Base-by-base conservation (phyloP, 768 basidiomycete genomes). In the Lentinula aciculospora region DNA sequence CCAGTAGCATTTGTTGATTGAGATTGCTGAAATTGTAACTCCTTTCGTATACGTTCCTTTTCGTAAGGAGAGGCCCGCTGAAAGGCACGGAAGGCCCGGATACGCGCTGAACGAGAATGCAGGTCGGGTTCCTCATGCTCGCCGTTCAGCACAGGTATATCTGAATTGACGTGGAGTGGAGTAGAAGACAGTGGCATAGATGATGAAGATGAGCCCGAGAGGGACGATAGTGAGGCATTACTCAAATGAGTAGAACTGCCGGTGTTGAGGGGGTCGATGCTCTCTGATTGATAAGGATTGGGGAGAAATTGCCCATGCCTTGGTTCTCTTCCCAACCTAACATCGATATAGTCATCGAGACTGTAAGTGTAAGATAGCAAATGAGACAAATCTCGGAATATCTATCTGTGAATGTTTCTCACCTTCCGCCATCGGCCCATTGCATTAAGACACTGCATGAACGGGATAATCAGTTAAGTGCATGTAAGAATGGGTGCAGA, bases 381-480 rank as follows among this genome's bases (percentile, higher is more conserved):
- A 10, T 17, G 12, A n/a, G 29, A 19, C 10, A n/a, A 12, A 19
- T 25, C 21, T 44, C 46, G 17, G 2, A n/a, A n/a, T n/a, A n/a
- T n/a, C n/a, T n/a, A n/a, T n/a, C n/a, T 6, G 25, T 9, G 13
- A 23, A 6, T 6, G 10, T 19, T 15, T 61, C 64, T 13, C 56
- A 79, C 81, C 82, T 84, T 61, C 92, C 92, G 6, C 87, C 90
- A 76, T 94, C 91, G 0, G 92, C 92, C 89, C 89, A 94, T 74
- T 94, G 90, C 93, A 94, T 94, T 23, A 94, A 73, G 9, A 94
- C 84, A 62, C 91, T 93, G 27, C 7, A 36, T 17, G 25, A 19
- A 39, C n/a, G 17, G 17, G 37, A 25, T 4, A 12, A 27, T 19
- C 50, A 28, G n/a, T 9, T n/a, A 12, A 50, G 13, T 19, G 59